Conservation (phyloP, 441 rosid species). For the Syzygium syzygioides region DNA sequence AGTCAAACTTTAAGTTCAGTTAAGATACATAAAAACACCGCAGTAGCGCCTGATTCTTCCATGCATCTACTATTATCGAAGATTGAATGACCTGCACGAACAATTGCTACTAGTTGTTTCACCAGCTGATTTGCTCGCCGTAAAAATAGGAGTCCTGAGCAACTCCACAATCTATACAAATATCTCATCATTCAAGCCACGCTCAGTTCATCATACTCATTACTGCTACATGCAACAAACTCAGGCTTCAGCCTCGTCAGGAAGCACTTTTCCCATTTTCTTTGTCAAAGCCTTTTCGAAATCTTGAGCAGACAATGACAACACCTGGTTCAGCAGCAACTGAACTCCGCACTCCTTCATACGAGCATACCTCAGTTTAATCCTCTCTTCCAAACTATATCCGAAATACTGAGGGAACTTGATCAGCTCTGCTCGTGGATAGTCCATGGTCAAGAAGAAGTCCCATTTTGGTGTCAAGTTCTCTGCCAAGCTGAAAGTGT, state of each 20-base stretch:
- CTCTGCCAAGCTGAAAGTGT: conserved; percentile 55
- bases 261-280: conserved; percentile 41
- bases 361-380: conserved; percentile 57
- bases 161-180: not conserved
- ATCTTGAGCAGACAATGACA: conserved; percentile 41
- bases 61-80: not conserved
- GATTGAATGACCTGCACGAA: not conserved
- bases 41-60: not conserved
- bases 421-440: conserved; percentile 53
- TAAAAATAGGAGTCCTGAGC: not conserved
- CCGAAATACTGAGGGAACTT: conserved; percentile 79
- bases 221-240: not conserved
- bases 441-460: conserved; percentile 72
- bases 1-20: not conserved
- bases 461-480: conserved; percentile 74
- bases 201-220: not conserved
- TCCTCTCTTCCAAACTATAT: conserved; percentile 64
- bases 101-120: not conserved
- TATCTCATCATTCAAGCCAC: not conserved
- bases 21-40: not conserved
- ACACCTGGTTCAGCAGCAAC: conserved; percentile 56
- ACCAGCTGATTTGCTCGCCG: not conserved
- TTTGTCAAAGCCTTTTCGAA: conserved; percentile 47
- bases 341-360: conserved; percentile 50
- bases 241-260: conserved; percentile 3